Conservation (phyloP, 2,329 filamentous ascomycete genomes). For the Aspergillus ruber region DNA sequence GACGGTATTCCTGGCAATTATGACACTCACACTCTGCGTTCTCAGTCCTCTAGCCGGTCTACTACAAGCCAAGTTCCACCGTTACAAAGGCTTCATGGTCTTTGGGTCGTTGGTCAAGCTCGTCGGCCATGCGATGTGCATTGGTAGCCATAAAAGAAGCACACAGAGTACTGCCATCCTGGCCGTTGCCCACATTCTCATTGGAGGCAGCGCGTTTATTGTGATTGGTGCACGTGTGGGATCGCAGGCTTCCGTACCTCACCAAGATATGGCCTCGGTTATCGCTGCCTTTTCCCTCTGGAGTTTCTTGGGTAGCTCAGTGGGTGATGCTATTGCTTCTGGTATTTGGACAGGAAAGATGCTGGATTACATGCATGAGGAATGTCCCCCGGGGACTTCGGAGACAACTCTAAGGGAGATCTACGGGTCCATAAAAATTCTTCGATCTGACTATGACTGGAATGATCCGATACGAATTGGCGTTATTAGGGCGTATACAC, state of each 20-base stretch:
- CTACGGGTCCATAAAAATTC: slow-evolving; percentile 31
- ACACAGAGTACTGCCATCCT: slow-evolving; percentile 30
- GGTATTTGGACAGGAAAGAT: slow-evolving; percentile 29
- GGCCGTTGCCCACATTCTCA: slow-evolving; percentile 31
- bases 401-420: slow-evolving; percentile 11
- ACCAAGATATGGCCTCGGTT: slow-evolving; percentile 36
- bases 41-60: slow-evolving; percentile 27
- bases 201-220: slow-evolving; percentile 32
- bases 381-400: neutral
- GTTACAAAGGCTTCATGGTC: slow-evolving; percentile 39
- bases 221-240: slow-evolving; percentile 39
- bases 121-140: slow-evolving; percentile 32
- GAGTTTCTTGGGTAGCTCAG: slow-evolving; percentile 33
- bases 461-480: slow-evolving; percentile 32
- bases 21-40: slow-evolving; percentile 35
- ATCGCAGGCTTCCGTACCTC: slow-evolving; percentile 37
- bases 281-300: slow-evolving; percentile 37
- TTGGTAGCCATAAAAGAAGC: slow-evolving; percentile 24
- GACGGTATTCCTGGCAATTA: slow-evolving; percentile 37
- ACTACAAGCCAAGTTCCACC: slow-evolving; percentile 31
- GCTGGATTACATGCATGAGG: slow-evolving; percentile 1
- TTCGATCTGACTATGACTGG: slow-evolving; percentile 28
- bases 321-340: slow-evolving; percentile 35
- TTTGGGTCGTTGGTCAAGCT: slow-evolving; percentile 32
- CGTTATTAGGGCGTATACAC: slow-evolving; percentile 32